Evolutionary conservation across 139 green algal species (phyloP).

Genomic region (Chlamydomonas incerta): DNA sequence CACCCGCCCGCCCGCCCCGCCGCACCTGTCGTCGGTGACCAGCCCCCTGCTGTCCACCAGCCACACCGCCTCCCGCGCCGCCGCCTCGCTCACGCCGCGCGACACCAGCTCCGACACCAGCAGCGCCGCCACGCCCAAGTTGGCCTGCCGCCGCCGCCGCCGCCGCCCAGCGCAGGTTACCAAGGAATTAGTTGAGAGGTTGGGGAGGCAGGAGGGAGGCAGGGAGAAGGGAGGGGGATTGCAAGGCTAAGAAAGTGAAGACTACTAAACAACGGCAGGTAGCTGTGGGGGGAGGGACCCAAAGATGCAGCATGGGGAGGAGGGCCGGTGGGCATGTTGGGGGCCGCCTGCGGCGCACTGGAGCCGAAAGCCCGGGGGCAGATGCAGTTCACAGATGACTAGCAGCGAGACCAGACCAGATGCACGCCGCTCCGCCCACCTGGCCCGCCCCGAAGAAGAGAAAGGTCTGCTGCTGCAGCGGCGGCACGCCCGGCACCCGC

Average conservation of each 20-base stretch:
- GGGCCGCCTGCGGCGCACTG: no score
- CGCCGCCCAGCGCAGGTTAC: no score
- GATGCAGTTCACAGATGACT: no score
- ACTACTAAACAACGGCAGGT: no score
- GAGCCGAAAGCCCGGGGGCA: no score
- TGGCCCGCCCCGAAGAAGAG: slow-evolving; percentile 79
- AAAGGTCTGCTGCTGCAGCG: slow-evolving; percentile 55
- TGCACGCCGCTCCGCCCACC: slow-evolving; percentile 19
- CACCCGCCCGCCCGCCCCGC: not conserved
- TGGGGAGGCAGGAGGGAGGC: no score
- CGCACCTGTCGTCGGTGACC: slow-evolving; percentile 39
- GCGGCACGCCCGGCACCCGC: slow-evolving; percentile 18
- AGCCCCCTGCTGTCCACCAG: slow-evolving; percentile 48
- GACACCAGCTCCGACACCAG: slow-evolving; percentile 52
- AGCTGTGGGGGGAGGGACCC: no score
- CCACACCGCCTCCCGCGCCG: slow-evolving; percentile 17
- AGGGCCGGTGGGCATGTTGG: no score
- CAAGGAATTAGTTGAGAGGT: not conserved
- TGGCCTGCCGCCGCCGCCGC: slow-evolving; percentile 51
- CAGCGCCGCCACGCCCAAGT: slow-evolving; percentile 63
- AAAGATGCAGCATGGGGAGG: no score
- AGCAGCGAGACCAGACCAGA: no score
- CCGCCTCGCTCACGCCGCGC: slow-evolving; percentile 25
- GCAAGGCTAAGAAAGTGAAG: no score
- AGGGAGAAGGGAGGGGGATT: no score